These are phyloP conservation scores for Saksenaea vasiformis DNA, from an alignment of 371 early-diverging fungal species.

Conservation along the genomic window DNA sequence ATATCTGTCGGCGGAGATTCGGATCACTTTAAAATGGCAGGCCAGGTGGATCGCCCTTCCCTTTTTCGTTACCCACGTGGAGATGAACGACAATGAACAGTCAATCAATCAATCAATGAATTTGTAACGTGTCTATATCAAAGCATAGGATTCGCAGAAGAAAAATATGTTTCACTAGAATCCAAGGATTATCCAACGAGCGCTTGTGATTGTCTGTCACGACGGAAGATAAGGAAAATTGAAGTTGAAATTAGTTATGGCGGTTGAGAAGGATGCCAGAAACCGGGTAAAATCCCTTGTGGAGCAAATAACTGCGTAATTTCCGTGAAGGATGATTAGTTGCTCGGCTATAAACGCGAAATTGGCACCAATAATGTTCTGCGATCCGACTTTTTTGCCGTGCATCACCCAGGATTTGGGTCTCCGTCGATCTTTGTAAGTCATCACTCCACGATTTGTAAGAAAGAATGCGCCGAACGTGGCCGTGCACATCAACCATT, in stretches of 20 bases:
- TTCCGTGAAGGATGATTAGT: not conserved
- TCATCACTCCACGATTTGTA: not conserved
- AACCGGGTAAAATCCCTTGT: conserved; percentile 2
- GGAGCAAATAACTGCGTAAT: not conserved
- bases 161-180: not conserved
- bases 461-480: not conserved
- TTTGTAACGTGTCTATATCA: no score
- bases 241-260: not conserved
- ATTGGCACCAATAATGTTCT: not conserved
- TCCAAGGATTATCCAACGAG: not conserved
- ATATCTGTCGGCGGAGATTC: conserved; percentile 51
- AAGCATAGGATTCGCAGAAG: not conserved
- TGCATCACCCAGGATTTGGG: not conserved
- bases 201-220: not conserved
- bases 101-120: not conserved
- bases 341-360: not conserved
- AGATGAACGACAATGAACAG: not conserved
- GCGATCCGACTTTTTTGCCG: not conserved
- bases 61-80: conserved; percentile 5
- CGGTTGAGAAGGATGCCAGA: not conserved
- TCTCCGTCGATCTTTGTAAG: conserved; percentile 6
- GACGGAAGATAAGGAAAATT: not conserved
- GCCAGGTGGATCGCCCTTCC: not conserved
- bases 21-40: conserved; percentile 18
- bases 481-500: not conserved